Evolutionary conservation across 1,284 basidiomycete genomes (phyloP), one percentile per base, ranked within the genome.

Genomic region (Amylostereum areolatum): DNA sequence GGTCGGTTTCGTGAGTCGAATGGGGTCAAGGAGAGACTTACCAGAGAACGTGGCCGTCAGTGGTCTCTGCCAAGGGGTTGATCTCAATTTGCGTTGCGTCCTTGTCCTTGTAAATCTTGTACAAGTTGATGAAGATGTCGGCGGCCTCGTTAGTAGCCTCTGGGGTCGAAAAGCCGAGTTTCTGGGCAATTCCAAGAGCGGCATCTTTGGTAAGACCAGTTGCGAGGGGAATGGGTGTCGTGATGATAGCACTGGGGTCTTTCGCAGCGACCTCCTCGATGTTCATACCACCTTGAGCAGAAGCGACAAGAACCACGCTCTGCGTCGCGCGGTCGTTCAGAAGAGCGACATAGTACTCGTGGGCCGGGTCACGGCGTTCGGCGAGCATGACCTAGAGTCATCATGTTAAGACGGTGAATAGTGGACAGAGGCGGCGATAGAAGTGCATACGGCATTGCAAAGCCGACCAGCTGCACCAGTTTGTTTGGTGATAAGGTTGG

Each of bases 51-150:
- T 80, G 81, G 9, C 97, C 97, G 64, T 98, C 95, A 34, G 78
- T 80, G 45, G 94, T 90, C 72, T 98, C 89, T n/a, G 94, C 93
- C 72, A 99, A 75, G 27, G 97, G 97, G 75, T 99, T 99, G 70
- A 99, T 99, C 75, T 99, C 97, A 62, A 99, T 97, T 71, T 99
- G 97, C 4, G 97, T 99, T 4, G 96, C 93, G 67, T 99, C 97
- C 77, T 96, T 98, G 57, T 98, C 95, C 72, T 94, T 96, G 81
- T 97, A 99, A 62, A 99, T 89, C 65, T 83, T 87, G 78, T 97
- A 98, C 51, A 99, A 80, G 65, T 96, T 92, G 64, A 89, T 80
- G 71, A 99, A 99, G 57, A 92, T 92, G 57, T 92, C 85, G 1
- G 96, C 96, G 12, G 97, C 97, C 63, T 94, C 80, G 31, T 73